Conservation (phyloP, 441 rosid species). For the Viola pubescens region DNA sequence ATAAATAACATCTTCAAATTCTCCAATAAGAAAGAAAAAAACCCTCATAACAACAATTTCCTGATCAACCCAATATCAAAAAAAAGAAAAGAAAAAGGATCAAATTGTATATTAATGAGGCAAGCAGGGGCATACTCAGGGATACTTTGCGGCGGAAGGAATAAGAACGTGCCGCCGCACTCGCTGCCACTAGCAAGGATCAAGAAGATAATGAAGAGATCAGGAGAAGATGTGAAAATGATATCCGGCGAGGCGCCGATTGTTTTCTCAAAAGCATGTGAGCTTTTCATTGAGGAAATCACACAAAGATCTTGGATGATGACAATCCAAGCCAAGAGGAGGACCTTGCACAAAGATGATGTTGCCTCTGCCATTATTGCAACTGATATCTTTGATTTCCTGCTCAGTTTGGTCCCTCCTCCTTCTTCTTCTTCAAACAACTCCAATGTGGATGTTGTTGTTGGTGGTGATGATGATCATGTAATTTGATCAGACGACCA, state of each 20-base stretch:
- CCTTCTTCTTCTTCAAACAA: not conserved
- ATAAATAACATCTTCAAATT: no score
- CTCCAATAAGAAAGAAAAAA: no score
- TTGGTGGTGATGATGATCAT: no score
- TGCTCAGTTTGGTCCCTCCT: constrained; percentile 33
- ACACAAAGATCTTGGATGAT: constrained; percentile 52
- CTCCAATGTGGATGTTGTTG: not conserved
- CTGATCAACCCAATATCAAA: no score
- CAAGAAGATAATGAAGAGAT: constrained; percentile 69
- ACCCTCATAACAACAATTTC: no score
- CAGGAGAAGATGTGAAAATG: constrained; percentile 53
- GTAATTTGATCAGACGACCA: no score
- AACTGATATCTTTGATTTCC: constrained; percentile 58
- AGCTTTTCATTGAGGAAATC: constrained; percentile 51
- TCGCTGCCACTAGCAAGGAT: constrained; percentile 57
- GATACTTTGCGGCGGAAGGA: constrained; percentile 24
- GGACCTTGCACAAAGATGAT: constrained; percentile 54
- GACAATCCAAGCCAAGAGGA: constrained; percentile 45
- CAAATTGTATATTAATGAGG: constrained; percentile 26
- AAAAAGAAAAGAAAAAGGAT: no score
- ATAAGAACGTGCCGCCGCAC: constrained; percentile 36
- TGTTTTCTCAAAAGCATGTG: constrained; percentile 58
- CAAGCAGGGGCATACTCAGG: constrained; percentile 50
- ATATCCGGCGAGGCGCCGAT: constrained; percentile 57
- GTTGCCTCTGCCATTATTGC: constrained; percentile 45